Evolutionary conservation across 2,329 filamentous ascomycete species (phyloP), one percentile per base, ranked within the genome.

Genomic region (Colletotrichum filicis): DNA sequence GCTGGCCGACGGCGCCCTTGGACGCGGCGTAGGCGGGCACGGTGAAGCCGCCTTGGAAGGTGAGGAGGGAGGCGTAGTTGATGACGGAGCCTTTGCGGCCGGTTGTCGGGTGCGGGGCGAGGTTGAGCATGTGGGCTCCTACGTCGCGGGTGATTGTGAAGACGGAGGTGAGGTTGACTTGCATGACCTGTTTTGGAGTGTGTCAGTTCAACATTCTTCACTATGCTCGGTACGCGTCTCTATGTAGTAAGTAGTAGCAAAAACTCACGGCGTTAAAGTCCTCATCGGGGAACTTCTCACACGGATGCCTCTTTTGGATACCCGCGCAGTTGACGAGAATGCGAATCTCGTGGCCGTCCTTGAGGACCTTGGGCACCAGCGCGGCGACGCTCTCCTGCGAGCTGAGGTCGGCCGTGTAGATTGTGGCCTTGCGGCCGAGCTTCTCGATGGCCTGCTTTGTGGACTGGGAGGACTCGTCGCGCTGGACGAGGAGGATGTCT

Each of bases 291-390:
- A 97, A 97, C 72, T 88, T 82, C 77, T 95, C 90, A 56, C 92
- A 91, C 0, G 93, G 90, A 81, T 97, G 93, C 16, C 95, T 88
- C 74, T 91, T 88, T 82, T 97, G 95, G 79, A 97, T 95, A 30
- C 95, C 95, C 22, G 93, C 95, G 83, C 94, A 96, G 85, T 95
- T 97, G 77, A 97, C 85, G 8, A 97, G 89, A 79, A 97, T 94
- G 79, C 94, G 89, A 75, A 97, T 90, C 79, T 90, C 79, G 80
- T 91, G 87, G 61, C 88, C 89, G 78, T 92, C 90, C 55, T 86
- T 83, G n/a, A 94, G 85, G 68, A 95, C 82, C 24, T 84, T 83
- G 28, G 92, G 89, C 1, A 91, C 84, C 2, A 95, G 86, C 0
- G 83, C 82, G n/a, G 87, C 83, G 67, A 95, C 91, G 26, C 90